Evolutionary conservation across 352 stramenopile species (phyloP).

Genomic region (Phytopythium ostracodes): DNA sequence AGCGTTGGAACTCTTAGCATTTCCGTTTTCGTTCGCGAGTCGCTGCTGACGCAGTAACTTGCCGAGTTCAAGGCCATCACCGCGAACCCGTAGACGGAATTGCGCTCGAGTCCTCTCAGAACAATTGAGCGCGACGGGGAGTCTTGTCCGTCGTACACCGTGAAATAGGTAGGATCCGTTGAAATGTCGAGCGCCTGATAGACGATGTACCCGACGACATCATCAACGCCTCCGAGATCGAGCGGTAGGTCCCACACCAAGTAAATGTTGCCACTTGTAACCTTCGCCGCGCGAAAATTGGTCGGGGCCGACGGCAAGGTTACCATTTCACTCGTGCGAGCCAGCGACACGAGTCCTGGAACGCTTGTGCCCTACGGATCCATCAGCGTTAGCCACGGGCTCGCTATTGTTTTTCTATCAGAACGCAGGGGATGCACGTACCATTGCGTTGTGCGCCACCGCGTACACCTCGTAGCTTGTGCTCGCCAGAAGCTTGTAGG

Average conservation of each 20-base stretch:
- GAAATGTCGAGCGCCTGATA: slow-evolving; percentile 28
- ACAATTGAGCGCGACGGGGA: slow-evolving; percentile 17
- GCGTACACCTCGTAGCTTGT: slow-evolving; percentile 50
- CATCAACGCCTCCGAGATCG: slow-evolving; percentile 39
- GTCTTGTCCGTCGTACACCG: slow-evolving; percentile 51
- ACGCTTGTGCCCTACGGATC: slow-evolving; percentile 28
- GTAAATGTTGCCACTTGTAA: slow-evolving; percentile 53
- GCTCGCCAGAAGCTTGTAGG: slow-evolving; percentile 27
- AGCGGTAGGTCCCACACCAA: slow-evolving; percentile 44
- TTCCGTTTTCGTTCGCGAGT: slow-evolving; percentile 15
- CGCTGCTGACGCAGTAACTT: slow-evolving; percentile 41
- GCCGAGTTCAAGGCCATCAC: slow-evolving; percentile 40
- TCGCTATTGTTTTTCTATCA: too few species aligned
- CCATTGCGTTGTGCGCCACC: slow-evolving; percentile 31
- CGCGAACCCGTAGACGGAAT: slow-evolving; percentile 35
- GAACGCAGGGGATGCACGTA: slow-evolving; percentile 10
- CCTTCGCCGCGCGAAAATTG: slow-evolving; percentile 22
- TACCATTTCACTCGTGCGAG: slow-evolving; percentile 21
- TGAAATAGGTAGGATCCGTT: slow-evolving; percentile 22
- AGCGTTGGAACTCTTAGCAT: slow-evolving; percentile 33
- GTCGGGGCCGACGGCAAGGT: slow-evolving; percentile 37
- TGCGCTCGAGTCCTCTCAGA: slow-evolving; percentile 26
- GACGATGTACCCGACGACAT: slow-evolving; percentile 48
- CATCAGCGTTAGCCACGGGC: neutral
- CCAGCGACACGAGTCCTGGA: slow-evolving; percentile 13